phyloP scores from a whole-genome alignment of 2,329 filamentous ascomycete species.

The Fusarium continuum region DNA sequence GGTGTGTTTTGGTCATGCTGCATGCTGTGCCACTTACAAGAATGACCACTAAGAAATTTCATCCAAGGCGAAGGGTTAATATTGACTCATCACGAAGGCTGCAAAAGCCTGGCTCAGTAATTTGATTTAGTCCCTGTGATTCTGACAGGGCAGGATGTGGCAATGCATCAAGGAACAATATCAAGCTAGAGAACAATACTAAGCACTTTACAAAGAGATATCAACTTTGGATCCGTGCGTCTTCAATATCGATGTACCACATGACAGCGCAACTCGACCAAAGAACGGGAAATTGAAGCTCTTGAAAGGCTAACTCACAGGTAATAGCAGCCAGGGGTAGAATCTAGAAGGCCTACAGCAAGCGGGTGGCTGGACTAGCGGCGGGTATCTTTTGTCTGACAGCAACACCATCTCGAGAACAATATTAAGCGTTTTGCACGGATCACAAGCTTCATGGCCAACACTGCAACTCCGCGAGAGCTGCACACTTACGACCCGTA shows the following conservation, averaged over 20 bases:
- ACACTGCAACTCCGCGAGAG: constrained; percentile 7
- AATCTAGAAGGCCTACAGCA: constrained; percentile 6
- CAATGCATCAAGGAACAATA: constrained; percentile 27
- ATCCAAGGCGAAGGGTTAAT: background rate
- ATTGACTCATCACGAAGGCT: background rate
- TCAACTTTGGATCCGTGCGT: constrained; percentile 9
- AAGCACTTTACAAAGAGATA: constrained; percentile 38
- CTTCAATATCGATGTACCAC: constrained; percentile 1
- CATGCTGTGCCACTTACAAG: background rate
- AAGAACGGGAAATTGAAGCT: background rate
- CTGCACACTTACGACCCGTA: background rate
- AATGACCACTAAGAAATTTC: background rate
- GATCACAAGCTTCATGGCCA: constrained; percentile 26
- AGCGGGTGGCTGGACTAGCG: constrained; percentile 11
- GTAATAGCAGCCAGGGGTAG: background rate
- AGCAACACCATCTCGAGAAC: constrained; percentile 40
- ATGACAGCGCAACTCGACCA: background rate
- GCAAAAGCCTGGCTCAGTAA: background rate
- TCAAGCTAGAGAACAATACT: constrained; percentile 45
- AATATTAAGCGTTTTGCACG: constrained; percentile 36
- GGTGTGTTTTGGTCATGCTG: background rate
- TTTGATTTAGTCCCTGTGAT: background rate
- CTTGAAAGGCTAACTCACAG: background rate
- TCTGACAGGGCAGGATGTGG: background rate
- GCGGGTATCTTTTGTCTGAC: constrained; percentile 15